Conservation (phyloP, 495 filamentous ascomycete genomes). For the Tuber melanosporum region DNA sequence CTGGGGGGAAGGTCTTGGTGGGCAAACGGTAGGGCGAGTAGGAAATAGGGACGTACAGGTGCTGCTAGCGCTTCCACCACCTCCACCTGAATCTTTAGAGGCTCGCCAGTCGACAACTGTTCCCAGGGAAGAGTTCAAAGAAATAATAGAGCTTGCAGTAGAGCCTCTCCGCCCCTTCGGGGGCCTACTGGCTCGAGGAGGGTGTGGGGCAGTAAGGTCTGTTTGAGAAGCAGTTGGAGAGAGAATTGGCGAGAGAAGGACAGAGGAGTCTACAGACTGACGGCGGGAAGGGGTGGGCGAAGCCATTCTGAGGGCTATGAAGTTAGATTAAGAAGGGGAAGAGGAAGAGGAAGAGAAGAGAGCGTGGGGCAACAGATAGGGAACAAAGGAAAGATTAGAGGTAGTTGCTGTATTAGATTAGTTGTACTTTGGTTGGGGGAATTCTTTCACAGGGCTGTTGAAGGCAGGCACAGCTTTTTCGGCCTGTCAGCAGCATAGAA, state of each 20-base stretch:
- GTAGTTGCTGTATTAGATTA: not conserved
- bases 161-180: constrained; percentile 54
- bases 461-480: not conserved
- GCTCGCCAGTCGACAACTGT: constrained; percentile 40
- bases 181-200: constrained; percentile 30
- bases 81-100: constrained; percentile 35
- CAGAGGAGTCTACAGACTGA: constrained; percentile 35
- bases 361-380: constrained; percentile 5
- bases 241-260: constrained; percentile 39
- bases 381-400: not conserved
- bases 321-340: not conserved
- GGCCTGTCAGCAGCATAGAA: not conserved
- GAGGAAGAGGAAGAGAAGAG: constrained; percentile 6
- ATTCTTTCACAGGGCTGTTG: constrained; percentile 8
- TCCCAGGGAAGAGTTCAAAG: constrained; percentile 44
- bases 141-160: constrained; percentile 77
- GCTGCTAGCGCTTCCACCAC: constrained; percentile 32
- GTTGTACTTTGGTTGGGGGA: constrained; percentile 14
- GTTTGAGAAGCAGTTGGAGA: constrained; percentile 35
- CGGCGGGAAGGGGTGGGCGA: constrained; percentile 32
- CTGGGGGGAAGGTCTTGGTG: constrained; percentile 10
- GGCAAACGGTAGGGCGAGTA: not conserved
- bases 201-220: constrained; percentile 31
- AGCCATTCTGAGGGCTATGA: constrained; percentile 15
- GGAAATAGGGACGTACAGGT: constrained; percentile 31